phyloP scores from a whole-genome alignment of 2,329 filamentous ascomycete species.

The Aspergillus glaucus region DNA sequence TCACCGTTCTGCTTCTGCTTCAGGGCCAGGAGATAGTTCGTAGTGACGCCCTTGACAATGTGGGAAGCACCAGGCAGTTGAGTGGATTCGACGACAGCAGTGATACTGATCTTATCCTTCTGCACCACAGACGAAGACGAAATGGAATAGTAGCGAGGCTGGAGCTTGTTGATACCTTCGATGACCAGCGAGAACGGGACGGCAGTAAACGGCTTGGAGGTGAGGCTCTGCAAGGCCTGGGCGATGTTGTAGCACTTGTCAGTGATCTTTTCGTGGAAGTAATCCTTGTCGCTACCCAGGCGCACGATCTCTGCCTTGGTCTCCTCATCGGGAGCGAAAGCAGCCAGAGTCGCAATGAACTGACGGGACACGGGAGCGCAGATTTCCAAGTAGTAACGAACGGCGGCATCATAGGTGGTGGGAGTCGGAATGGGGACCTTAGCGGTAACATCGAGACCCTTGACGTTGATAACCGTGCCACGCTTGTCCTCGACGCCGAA shows the following conservation, averaged over 20 bases:
- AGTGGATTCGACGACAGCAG: conserved; percentile 84
- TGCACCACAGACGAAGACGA: conserved; percentile 93
- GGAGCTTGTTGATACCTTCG: conserved; percentile 87
- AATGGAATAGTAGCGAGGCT: conserved; percentile 98
- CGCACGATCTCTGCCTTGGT: conserved; percentile 82
- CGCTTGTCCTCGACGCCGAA: conserved; percentile 71
- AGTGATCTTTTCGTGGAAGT: conserved; percentile 81
- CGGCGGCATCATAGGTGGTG: conserved; percentile 88
- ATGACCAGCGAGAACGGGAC: conserved; percentile 93
- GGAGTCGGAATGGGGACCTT: conserved; percentile 97
- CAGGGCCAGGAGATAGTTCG: conserved; percentile 89
- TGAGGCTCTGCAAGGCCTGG: conserved; percentile 69
- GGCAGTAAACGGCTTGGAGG: conserved; percentile 69
- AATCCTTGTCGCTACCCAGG: conserved; percentile 88
- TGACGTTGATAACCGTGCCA: conserved; percentile 77
- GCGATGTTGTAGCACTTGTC: conserved; percentile 83
- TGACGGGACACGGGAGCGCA: conserved; percentile 93
- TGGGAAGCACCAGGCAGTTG: conserved; percentile 68
- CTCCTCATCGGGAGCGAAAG: conserved; percentile 80
- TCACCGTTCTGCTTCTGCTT: conserved; percentile 97
- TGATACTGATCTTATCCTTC: conserved; percentile 90
- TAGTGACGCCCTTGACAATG: conserved; percentile 87
- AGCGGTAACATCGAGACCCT: conserved; percentile 86
- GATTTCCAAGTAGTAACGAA: conserved; percentile 95
- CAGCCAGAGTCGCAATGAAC: conserved; percentile 77